Evolutionary conservation across 2,329 filamentous ascomycete genomes (phyloP).

Genomic region (Boeremia exigua): DNA sequence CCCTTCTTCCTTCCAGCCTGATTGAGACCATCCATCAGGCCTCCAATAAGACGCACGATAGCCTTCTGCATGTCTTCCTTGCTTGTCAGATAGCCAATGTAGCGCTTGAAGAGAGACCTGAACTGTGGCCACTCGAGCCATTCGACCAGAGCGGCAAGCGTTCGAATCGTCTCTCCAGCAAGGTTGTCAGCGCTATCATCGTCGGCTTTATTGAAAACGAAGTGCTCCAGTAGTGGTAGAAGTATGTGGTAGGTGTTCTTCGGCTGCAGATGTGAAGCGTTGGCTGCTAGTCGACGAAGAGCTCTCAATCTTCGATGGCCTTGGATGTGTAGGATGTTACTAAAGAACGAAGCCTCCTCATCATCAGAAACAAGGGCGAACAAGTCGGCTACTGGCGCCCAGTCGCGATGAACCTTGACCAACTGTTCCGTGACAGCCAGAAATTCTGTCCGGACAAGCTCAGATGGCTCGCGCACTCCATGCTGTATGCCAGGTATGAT

Average conservation of each 20-base stretch:
- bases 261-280: conserved; percentile 73
- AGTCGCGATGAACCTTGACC: conserved; percentile 71
- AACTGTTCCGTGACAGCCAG: conserved; percentile 80
- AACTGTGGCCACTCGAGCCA: conserved; percentile 92
- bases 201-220: conserved; percentile 82
- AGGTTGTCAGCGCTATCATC: conserved; percentile 81
- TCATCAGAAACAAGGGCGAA: conserved; percentile 72
- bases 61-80: conserved; percentile 87
- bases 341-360: conserved; percentile 87
- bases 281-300: conserved; percentile 74
- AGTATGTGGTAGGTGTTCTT: conserved; percentile 86
- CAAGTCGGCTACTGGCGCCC: conserved; percentile 77
- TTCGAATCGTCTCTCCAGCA: conserved; percentile 82
- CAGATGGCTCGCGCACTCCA: conserved; percentile 78
- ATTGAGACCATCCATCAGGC: conserved; percentile 78
- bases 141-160: conserved; percentile 75
- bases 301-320: conserved; percentile 85
- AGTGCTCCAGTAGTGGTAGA: conserved; percentile 90
- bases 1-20: conserved; percentile 54
- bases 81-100: conserved; percentile 79
- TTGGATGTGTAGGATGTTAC: conserved; percentile 88
- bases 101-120: conserved; percentile 81
- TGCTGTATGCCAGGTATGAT: conserved; percentile 78
- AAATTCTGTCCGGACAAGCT: conserved; percentile 84
- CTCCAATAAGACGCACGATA: conserved; percentile 80